Conservation (phyloP, 2,329 filamentous ascomycete species). For the Talaromyces amestolkiae region DNA sequence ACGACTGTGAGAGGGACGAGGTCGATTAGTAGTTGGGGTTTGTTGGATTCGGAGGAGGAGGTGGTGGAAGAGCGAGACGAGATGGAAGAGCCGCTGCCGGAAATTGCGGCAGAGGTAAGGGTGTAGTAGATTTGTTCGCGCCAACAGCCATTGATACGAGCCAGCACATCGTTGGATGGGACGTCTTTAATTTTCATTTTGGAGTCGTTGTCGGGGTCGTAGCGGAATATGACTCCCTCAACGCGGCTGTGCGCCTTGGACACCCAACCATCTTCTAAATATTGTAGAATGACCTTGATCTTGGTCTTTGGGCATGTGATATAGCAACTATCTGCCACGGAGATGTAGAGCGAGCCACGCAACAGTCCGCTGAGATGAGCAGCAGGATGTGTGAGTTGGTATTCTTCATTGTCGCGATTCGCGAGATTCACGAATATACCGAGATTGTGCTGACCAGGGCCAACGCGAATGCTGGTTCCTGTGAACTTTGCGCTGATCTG, state of each 20-base stretch:
- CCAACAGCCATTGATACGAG: conserved; percentile 81
- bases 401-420: conserved; percentile 79
- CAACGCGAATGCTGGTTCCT: conserved; percentile 87
- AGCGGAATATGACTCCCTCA: conserved; percentile 84
- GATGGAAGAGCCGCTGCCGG: conserved; percentile 5
- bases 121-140: conserved; percentile 67
- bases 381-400: conserved; percentile 91
- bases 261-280: conserved; percentile 92
- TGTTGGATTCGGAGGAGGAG: conserved; percentile 19
- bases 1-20: conserved; percentile 77
- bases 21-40: conserved; percentile 75
- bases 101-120: conserved; percentile 35
- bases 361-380: conserved; percentile 87
- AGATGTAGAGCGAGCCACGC: conserved; percentile 81
- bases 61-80: background rate
- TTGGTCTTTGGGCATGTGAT: conserved; percentile 86
- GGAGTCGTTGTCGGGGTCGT: conserved; percentile 81
- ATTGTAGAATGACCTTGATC: conserved; percentile 88
- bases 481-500: conserved; percentile 98
- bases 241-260: conserved; percentile 88
- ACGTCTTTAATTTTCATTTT: conserved; percentile 81
- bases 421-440: conserved; percentile 91
- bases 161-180: conserved; percentile 77
- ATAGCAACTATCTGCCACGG: conserved; percentile 84
- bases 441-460: conserved; percentile 86